Percentiles rank a stretch among this genome's conserved stretches.
These are phyloP conservation scores for Globisporangium uncinulatum DNA, from an alignment of 352 stramenopile genomes.

Conservation along the genomic window DNA sequence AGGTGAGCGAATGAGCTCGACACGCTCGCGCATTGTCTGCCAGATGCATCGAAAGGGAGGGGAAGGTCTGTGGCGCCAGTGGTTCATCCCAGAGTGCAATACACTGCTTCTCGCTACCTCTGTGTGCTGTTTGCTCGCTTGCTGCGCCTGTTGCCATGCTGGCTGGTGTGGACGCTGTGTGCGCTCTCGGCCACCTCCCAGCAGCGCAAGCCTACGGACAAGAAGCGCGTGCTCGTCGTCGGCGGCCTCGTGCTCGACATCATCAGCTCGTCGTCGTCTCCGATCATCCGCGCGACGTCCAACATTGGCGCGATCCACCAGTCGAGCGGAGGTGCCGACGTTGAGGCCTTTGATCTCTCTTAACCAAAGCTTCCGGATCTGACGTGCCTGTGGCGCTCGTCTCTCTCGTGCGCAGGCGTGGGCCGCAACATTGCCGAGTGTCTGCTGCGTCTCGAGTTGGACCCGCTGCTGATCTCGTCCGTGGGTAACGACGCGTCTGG, in stretches of 20 bases:
- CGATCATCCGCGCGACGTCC: conserved; percentile 76
- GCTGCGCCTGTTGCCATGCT: neutral
- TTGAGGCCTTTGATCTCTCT: no score
- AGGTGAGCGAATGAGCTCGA: conserved; percentile 32
- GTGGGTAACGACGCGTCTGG: conserved; percentile 76
- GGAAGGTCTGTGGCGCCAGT: no score
- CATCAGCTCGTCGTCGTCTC: conserved; percentile 61
- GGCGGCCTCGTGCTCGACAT: conserved; percentile 86
- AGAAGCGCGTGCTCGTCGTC: conserved; percentile 70
- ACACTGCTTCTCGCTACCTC: neutral
- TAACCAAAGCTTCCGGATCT: neutral
- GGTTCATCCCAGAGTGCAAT: no score
- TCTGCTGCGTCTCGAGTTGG: conserved; percentile 56
- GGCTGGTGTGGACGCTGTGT: neutral
- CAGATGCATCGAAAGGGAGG: no score
- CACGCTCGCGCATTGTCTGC: neutral
- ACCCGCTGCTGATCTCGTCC: conserved; percentile 74
- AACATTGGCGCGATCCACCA: conserved; percentile 85
- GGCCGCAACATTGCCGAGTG: conserved; percentile 91
- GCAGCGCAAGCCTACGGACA: neutral
- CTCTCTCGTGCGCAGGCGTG: conserved; percentile 50
- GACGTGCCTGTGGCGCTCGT: neutral
- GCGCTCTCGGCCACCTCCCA: neutral
- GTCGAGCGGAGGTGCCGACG: conserved; percentile 54
- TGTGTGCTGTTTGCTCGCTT: conserved; percentile 7